phyloP scores from a whole-genome alignment of 371 early-diverging fungal genomes.

The Mucor irregularis region DNA sequence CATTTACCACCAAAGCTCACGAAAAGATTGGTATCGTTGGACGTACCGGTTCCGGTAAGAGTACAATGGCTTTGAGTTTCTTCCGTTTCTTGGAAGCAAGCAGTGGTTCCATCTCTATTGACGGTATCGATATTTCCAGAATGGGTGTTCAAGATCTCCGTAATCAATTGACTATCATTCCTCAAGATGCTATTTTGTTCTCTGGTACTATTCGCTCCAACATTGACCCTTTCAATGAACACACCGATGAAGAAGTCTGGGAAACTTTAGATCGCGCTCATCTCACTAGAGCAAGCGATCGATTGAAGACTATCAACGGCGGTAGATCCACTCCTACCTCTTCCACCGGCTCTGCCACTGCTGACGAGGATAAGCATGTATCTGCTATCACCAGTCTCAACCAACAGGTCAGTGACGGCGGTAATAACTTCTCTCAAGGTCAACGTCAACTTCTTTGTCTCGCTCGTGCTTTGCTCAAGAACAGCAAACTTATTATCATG shows the following conservation, averaged over 20 bases:
- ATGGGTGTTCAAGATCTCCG: conserved; percentile 77
- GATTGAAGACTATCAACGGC: conserved; percentile 4
- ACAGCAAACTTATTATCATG: conserved; percentile 76
- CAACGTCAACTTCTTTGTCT: conserved; percentile 87
- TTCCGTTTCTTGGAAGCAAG: conserved; percentile 77
- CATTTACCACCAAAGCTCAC: conserved; percentile 60
- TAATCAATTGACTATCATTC: conserved; percentile 73
- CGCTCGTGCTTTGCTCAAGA: conserved; percentile 80
- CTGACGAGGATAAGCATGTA: conserved; percentile 33
- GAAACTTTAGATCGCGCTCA: conserved; percentile 59
- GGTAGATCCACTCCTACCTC: conserved; percentile 3
- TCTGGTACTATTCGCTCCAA: conserved; percentile 71
- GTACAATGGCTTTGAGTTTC: conserved; percentile 72
- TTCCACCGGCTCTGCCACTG: conserved; percentile 3
- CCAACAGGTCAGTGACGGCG: conserved; percentile 67
- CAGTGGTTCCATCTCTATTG: conserved; percentile 72
- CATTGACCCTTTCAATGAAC: conserved; percentile 70
- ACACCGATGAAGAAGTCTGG: conserved; percentile 74
- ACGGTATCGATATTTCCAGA: conserved; percentile 74
- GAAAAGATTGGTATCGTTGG: conserved; percentile 83
- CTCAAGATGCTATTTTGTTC: conserved; percentile 88
- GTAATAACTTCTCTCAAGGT: conserved; percentile 84
- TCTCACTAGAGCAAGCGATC: conserved; percentile 22
- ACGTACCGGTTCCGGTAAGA: conserved; percentile 81
- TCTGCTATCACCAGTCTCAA: conserved; percentile 59